Evolutionary conservation across 1,139 yeast genomes (phyloP).

Genomic region (Ashbya aceris): DNA sequence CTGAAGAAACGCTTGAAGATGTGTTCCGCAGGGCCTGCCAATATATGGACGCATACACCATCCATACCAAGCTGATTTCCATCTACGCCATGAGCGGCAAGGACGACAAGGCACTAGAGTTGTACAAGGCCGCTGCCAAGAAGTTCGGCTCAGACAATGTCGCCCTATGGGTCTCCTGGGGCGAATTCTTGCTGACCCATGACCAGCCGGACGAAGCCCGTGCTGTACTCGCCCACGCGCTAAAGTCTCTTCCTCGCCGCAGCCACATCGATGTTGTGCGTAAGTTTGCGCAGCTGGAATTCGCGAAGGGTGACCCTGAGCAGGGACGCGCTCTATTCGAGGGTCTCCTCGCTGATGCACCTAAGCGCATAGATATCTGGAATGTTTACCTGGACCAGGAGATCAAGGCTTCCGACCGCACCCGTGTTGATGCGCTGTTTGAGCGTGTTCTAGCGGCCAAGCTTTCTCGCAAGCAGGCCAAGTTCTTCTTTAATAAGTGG

Average conservation of each 20-base stretch:
- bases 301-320: constrained; percentile 77
- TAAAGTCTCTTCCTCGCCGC: constrained; percentile 63
- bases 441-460: constrained; percentile 68
- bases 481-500: constrained; percentile 93
- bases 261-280: constrained; percentile 73
- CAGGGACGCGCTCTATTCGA: constrained; percentile 93
- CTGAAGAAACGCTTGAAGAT: constrained; percentile 70
- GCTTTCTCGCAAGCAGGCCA: constrained; percentile 83
- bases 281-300: constrained; percentile 86
- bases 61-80: constrained; percentile 71
- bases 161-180: constrained; percentile 71
- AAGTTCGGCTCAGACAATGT: constrained; percentile 65
- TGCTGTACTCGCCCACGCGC: constrained; percentile 59
- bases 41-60: constrained; percentile 77
- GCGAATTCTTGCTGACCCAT: constrained; percentile 62
- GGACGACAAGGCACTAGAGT: constrained; percentile 54
- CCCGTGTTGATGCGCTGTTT: constrained; percentile 64
- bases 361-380: constrained; percentile 91
- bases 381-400: constrained; percentile 92
- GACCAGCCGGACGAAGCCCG: constrained; percentile 51
- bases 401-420: constrained; percentile 52
- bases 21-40: constrained; percentile 78
- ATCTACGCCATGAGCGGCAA: constrained; percentile 71
- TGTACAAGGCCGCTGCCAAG: constrained; percentile 62
- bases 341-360: constrained; percentile 82